phyloP scores from a whole-genome alignment of 306 rosid species.

The Senna tora region DNA sequence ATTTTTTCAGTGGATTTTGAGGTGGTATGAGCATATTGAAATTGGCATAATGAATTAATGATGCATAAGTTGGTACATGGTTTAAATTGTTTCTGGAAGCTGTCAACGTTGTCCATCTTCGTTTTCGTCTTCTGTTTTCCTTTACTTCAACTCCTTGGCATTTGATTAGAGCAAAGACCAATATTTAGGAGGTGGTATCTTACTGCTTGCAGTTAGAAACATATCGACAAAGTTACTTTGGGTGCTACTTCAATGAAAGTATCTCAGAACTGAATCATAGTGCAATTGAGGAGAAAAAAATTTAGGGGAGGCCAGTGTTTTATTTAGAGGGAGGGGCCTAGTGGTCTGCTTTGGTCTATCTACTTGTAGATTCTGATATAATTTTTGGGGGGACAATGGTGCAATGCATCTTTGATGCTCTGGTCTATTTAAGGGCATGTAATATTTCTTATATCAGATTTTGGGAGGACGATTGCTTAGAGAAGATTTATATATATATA shows the following conservation, averaged over 20 bases:
- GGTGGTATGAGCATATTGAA: neutral
- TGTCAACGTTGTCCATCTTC: neutral
- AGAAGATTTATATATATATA: too few relatives aligned
- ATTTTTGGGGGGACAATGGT: too few relatives aligned
- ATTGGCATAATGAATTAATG: neutral
- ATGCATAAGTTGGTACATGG: neutral
- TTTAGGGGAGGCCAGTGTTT: neutral
- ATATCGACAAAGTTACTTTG: neutral
- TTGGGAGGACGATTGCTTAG: too few relatives aligned
- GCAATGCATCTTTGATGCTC: too few relatives aligned
- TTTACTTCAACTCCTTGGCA: neutral
- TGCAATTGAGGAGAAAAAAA: neutral
- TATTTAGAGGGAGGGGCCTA: neutral
- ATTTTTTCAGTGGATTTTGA: neutral
- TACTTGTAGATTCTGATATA: neutral
- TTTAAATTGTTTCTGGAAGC: neutral
- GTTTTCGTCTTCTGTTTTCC: too few relatives aligned
- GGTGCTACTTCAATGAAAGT: neutral
- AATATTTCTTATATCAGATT: too few relatives aligned
- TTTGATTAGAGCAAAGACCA: neutral
- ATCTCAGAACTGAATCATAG: neutral
- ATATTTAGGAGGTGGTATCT: neutral
- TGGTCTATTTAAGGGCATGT: too few relatives aligned
- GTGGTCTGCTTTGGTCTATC: neutral
- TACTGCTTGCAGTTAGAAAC: neutral